phyloP scores from a whole-genome alignment of 2,329 filamentous ascomycete genomes.

The Paecilomyces niveus region DNA sequence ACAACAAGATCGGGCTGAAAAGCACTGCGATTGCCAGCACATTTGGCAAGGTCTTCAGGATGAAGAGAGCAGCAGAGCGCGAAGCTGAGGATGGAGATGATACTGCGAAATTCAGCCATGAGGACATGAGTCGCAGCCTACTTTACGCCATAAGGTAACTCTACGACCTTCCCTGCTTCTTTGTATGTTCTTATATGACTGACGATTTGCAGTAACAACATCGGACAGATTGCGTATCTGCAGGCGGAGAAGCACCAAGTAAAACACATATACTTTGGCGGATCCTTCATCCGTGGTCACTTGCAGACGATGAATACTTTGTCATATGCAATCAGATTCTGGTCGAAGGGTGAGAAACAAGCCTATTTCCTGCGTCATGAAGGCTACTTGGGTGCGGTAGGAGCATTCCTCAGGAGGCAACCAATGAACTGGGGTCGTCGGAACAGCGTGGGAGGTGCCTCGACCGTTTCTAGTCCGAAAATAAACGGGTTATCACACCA shows the following conservation, averaged over 20 bases:
- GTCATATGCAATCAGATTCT: slow-evolving; percentile 95
- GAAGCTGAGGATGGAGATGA: slow-evolving; percentile 63
- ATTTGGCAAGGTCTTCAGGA: slow-evolving; percentile 93
- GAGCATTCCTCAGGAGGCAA: slow-evolving; percentile 87
- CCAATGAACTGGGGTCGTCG: slow-evolving; percentile 85
- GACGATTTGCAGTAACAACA: slow-evolving; percentile 68
- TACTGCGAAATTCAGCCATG: slow-evolving; percentile 56
- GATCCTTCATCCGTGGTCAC: slow-evolving; percentile 92
- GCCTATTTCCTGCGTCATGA: slow-evolving; percentile 95
- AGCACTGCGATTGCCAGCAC: slow-evolving; percentile 92
- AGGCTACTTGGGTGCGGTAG: slow-evolving; percentile 88
- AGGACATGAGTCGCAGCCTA: slow-evolving; percentile 84
- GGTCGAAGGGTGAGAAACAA: slow-evolving; percentile 88
- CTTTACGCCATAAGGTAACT: slow-evolving; percentile 74
- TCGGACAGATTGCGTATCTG: slow-evolving; percentile 95
- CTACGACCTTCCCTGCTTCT: slow-evolving; percentile 4
- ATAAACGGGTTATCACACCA: slow-evolving; percentile 1
- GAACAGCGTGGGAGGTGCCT: slow-evolving; percentile 58
- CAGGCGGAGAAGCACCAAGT: slow-evolving; percentile 91
- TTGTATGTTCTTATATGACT: slow-evolving; percentile 9
- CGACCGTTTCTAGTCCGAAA: slow-evolving; percentile 10
- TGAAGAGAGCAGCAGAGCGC: slow-evolving; percentile 77
- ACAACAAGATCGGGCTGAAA: slow-evolving; percentile 92
- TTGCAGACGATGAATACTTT: slow-evolving; percentile 97
- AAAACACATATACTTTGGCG: slow-evolving; percentile 93